A percentile compares a stretch with the other conserved stretches of the same genome.
Conservation (phyloP, 2,329 filamentous ascomycete species). For the Neurospora crassa region DNA sequence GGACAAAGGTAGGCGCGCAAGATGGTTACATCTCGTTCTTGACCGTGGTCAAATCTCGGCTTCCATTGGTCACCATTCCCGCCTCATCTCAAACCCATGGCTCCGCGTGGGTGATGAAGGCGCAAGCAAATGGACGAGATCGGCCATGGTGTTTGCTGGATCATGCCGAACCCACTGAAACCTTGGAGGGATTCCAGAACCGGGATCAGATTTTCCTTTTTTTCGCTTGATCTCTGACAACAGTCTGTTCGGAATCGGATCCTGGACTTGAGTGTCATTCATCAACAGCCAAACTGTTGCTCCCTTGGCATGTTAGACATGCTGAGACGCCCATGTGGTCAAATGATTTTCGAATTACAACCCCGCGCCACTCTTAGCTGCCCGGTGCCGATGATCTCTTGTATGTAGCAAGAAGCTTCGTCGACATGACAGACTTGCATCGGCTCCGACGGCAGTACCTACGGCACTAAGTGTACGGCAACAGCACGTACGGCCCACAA, state of each 20-base stretch:
- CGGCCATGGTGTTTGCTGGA: background rate
- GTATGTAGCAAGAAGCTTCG: background rate
- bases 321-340: background rate
- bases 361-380: background rate
- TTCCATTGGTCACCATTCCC: background rate
- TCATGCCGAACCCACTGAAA: background rate
- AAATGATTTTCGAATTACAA: background rate
- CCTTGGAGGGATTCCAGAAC: background rate
- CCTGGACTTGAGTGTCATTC: background rate
- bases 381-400: background rate
- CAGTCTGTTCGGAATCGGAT: background rate
- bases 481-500: background rate
- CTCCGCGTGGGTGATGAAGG: background rate
- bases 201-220: background rate
- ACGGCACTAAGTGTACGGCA: background rate
- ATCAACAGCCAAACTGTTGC: background rate
- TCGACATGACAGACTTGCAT: background rate
- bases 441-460: background rate
- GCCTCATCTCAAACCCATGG: background rate
- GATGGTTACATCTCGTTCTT: background rate
- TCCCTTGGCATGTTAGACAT: background rate
- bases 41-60: background rate
- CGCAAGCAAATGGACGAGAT: background rate
- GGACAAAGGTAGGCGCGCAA: background rate
- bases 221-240: background rate